Evolutionary conservation across 176 grass and related monocot genomes (phyloP).

Genomic region (Rhynchospora breviuscula): DNA sequence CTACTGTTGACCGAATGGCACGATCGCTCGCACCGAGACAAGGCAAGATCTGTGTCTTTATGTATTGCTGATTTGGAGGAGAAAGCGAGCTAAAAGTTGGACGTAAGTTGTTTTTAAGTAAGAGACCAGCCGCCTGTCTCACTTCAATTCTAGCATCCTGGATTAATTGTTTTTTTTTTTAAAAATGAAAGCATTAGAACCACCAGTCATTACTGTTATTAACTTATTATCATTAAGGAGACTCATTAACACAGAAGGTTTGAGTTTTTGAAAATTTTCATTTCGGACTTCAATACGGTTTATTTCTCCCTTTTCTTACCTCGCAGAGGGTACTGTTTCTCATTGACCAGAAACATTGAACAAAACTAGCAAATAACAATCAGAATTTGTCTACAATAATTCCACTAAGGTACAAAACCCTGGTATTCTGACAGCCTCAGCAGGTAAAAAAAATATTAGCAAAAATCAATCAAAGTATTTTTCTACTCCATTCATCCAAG

Average conservation of each 20-base stretch:
- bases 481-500: background rate
- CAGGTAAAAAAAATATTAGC: background rate
- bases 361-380: background rate
- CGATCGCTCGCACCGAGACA: constrained; percentile 73
- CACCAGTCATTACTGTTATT: background rate
- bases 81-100: constrained; percentile 57
- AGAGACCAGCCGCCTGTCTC: constrained; percentile 85
- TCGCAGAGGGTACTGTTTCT: background rate
- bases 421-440: background rate
- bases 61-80: constrained; percentile 54
- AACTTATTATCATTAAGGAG: background rate
- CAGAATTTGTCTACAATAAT: background rate
- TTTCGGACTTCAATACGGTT: background rate
- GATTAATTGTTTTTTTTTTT: background rate
- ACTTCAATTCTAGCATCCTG: constrained; percentile 50
- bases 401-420: background rate
- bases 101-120: constrained; percentile 79
- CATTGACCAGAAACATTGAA: background rate
- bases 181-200: background rate
- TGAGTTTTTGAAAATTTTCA: background rate
- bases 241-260: background rate
- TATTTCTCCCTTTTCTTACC: background rate
- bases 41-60: constrained; percentile 75
- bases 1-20: constrained; percentile 84
- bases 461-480: background rate